These are phyloP conservation scores for Aspergillus felis DNA, from an alignment of 2,329 filamentous ascomycete species.

Conservation along the genomic window DNA sequence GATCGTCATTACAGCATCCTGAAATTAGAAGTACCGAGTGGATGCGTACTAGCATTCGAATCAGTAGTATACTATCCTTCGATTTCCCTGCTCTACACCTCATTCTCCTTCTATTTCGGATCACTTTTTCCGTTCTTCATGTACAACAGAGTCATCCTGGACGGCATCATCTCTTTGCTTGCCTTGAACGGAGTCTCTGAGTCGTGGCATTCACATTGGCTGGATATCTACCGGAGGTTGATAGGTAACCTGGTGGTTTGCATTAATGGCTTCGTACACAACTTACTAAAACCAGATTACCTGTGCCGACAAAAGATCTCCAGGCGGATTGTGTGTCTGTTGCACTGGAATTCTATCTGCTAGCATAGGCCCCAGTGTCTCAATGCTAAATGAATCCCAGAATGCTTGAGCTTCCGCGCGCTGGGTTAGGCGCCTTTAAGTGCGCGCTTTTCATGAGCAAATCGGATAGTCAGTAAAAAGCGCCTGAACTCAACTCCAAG, in stretches of 20 bases:
- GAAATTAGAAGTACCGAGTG: neutral
- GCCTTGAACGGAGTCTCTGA: neutral
- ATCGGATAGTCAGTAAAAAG: constrained; percentile 18
- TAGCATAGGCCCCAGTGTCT: constrained; percentile 5
- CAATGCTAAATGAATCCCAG: constrained; percentile 6
- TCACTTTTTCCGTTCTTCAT: neutral
- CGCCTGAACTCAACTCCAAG: constrained; percentile 10
- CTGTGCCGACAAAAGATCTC: constrained; percentile 40
- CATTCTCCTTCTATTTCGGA: neutral
- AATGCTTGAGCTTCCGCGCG: constrained; percentile 11
- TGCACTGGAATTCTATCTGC: constrained; percentile 23
- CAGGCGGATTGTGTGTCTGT: constrained; percentile 34
- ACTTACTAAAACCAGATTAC: constrained; percentile 37
- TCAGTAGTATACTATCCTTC: neutral
- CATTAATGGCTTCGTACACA: neutral
- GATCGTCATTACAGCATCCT: neutral
- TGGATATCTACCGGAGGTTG: neutral
- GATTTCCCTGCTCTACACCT: neutral
- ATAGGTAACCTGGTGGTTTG: neutral
- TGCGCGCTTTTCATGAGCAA: constrained; percentile 17
- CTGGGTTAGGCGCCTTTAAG: constrained; percentile 15
- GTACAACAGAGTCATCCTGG: neutral
- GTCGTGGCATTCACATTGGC: neutral
- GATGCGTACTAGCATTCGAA: neutral
- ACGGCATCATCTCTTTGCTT: neutral